Percentiles rank a stretch among this genome's conserved stretches.
These are phyloP conservation scores for Fusarium torulosum DNA, from an alignment of 2,329 filamentous ascomycete species.

Conservation along the genomic window DNA sequence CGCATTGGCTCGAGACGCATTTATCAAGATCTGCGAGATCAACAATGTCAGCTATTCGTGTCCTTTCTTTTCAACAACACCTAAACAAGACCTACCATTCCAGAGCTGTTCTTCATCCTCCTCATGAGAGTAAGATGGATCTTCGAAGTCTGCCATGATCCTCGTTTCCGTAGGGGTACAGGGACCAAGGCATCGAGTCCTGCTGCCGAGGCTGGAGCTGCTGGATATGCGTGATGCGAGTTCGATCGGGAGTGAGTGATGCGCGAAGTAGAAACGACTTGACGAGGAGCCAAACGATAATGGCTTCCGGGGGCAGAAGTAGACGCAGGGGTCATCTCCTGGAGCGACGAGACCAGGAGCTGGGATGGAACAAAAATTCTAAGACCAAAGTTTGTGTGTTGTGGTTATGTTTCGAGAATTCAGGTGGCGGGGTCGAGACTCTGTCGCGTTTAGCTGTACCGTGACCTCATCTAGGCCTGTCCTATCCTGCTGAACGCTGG, in stretches of 20 bases:
- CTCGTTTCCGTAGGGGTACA: conserved; percentile 46
- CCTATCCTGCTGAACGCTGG: conserved; percentile 30
- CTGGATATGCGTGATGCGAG: conserved; percentile 13
- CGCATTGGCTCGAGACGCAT: conserved; percentile 62
- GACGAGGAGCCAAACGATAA: conserved; percentile 39
- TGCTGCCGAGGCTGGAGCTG: conserved; percentile 28
- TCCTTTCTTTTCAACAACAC: conserved; percentile 9
- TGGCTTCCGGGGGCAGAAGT: conserved; percentile 20
- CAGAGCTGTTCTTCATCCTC: conserved; percentile 90
- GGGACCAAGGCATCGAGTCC: conserved; percentile 54
- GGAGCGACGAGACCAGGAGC: conserved; percentile 6
- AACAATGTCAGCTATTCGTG: conserved; percentile 27
- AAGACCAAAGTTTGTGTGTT: conserved; percentile 21
- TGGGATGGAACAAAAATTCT: conserved; percentile 20
- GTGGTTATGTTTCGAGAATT: conserved; percentile 40
- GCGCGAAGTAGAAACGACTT: conserved; percentile 29
- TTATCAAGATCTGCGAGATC: conserved; percentile 60
- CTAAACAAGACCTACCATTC: conserved; percentile 70
- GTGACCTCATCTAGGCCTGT: conserved; percentile 45
- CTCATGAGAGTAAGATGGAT: conserved; percentile 73
- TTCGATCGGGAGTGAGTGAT: conserved; percentile 10
- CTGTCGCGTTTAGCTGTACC: conserved; percentile 38
- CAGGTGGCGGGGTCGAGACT: conserved; percentile 47
- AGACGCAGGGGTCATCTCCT: conserved; percentile 45
- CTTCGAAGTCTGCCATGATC: conserved; percentile 73